These are phyloP conservation scores for Zygnema circumcarinatum DNA, from an alignment of 139 green algal species.

Conservation along the genomic window DNA sequence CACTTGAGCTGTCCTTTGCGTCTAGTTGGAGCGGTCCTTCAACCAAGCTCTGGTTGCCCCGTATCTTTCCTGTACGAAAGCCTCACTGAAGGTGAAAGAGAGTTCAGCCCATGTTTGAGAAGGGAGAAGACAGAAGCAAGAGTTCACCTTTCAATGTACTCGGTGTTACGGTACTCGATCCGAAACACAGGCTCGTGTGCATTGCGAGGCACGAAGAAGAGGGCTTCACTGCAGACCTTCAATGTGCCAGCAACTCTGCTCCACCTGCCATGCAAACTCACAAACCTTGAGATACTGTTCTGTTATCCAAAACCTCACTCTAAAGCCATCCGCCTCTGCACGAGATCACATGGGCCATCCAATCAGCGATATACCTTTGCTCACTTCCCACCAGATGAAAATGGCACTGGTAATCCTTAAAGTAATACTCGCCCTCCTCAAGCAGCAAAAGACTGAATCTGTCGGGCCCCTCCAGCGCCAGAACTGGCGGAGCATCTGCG, in stretches of 20 bases:
- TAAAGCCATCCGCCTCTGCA: too few relatives aligned
- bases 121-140: too few relatives aligned
- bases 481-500: not conserved
- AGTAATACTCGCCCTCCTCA: conserved; percentile 73
- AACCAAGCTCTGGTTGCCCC: too few relatives aligned
- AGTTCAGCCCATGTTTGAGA: too few relatives aligned
- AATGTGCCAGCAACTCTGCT: conserved; percentile 63
- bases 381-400: conserved; percentile 16
- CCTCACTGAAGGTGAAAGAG: too few relatives aligned
- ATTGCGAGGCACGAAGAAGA: conserved; percentile 73
- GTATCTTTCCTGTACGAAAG: too few relatives aligned
- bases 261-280: not conserved
- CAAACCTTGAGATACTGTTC: too few relatives aligned
- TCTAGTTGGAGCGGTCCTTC: too few relatives aligned
- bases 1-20: too few relatives aligned
- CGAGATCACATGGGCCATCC: too few relatives aligned
- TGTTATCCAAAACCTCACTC: too few relatives aligned
- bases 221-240: conserved; percentile 68
- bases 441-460: conserved; percentile 65
- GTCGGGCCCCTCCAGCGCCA: conserved; percentile 47
- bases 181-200: conserved; percentile 67
- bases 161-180: conserved; percentile 54
- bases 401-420: conserved; percentile 68
- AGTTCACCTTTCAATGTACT: conserved; percentile 58
- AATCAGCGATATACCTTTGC: conserved; percentile 15